A percentile compares a stretch with the other conserved stretches of the same genome.
phyloP scores from a whole-genome alignment of 1,284 basidiomycete species.

The Stereum hirsutum region DNA sequence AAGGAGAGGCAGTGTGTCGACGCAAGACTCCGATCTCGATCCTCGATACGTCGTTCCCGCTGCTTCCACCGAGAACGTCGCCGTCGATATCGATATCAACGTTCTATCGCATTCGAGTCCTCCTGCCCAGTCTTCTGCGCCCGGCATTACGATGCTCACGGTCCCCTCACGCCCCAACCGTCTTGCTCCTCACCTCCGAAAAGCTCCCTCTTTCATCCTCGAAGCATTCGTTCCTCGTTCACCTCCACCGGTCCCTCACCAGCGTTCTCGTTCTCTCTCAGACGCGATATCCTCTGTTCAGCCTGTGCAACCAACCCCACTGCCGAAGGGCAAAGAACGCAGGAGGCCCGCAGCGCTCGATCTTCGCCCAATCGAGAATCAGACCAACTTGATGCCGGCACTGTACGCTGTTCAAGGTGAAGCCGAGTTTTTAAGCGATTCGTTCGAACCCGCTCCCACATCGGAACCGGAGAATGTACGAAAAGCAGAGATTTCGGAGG shows the following conservation, averaged over 20 bases:
- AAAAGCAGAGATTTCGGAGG: too few relatives aligned
- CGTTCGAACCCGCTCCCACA: slow-evolving; percentile 4
- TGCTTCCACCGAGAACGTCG: slow-evolving; percentile 19
- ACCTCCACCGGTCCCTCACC: slow-evolving; percentile 16
- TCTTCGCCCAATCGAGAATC: slow-evolving; percentile 18
- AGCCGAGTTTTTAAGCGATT: slow-evolving; percentile 3
- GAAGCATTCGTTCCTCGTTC: slow-evolving; percentile 20
- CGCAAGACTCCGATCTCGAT: slow-evolving; percentile 44
- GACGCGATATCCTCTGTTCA: too few relatives aligned
- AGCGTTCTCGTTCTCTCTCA: neutral
- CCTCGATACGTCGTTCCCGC: slow-evolving; percentile 36
- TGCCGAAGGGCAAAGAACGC: slow-evolving; percentile 23
- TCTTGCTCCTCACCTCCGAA: slow-evolving; percentile 29
- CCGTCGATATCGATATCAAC: slow-evolving; percentile 25
- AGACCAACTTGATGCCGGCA: neutral
- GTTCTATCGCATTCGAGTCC: slow-evolving; percentile 3
- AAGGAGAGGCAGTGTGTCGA: slow-evolving; percentile 36
- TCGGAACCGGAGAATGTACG: neutral
- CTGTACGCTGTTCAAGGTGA: neutral
- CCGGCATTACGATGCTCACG: slow-evolving; percentile 3
- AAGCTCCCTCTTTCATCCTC: slow-evolving; percentile 27
- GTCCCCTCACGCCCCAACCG: slow-evolving; percentile 23
- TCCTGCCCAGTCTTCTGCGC: neutral
- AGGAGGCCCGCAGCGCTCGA: slow-evolving; percentile 37
- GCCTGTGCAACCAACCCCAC: too few relatives aligned